Percentiles rank a stretch among this genome's conserved stretches.
Conservation (phyloP, 768 basidiomycete genomes). For the Leccinum pellstonianum region DNA sequence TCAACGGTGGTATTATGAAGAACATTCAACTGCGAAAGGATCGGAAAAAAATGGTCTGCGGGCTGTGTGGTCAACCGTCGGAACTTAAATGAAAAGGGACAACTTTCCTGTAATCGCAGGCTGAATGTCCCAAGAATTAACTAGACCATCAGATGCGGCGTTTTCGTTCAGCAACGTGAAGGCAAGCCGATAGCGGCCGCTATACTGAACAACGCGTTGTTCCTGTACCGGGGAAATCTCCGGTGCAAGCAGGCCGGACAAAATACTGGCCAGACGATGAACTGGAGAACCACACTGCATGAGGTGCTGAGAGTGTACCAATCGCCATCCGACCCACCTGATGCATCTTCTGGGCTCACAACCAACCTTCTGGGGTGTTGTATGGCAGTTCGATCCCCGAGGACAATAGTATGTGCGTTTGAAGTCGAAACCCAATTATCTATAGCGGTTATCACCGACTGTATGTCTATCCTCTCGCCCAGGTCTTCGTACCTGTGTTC, state of each 20-base stretch:
- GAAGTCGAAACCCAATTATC: slow-evolving; percentile 10
- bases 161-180: slow-evolving; percentile 95
- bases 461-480: neutral
- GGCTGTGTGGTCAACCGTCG: slow-evolving; percentile 15
- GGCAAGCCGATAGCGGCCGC: slow-evolving; percentile 80
- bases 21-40: slow-evolving; percentile 53
- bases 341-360: slow-evolving; percentile 26
- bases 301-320: slow-evolving; percentile 5
- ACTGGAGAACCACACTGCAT: slow-evolving; percentile 27
- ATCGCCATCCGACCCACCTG: slow-evolving; percentile 24
- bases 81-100: slow-evolving; percentile 12
- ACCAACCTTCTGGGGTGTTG: slow-evolving; percentile 19
- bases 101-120: slow-evolving; percentile 60
- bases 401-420: slow-evolving; percentile 22
- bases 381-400: slow-evolving; percentile 27
- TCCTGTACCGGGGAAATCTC: slow-evolving; percentile 48
- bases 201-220: slow-evolving; percentile 66
- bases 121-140: slow-evolving; percentile 72
- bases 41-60: slow-evolving; percentile 69
- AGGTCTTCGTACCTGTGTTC: slow-evolving; percentile 36
- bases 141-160: slow-evolving; percentile 58
- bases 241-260: slow-evolving; percentile 42
- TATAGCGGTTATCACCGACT: slow-evolving; percentile 13
- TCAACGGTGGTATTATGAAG: slow-evolving; percentile 93
- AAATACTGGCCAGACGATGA: slow-evolving; percentile 39